Evolutionary conservation across 257 asterid genomes (phyloP), one percentile per base, ranked within the genome.

Genomic region (Oldenlandia corymbosa): DNA sequence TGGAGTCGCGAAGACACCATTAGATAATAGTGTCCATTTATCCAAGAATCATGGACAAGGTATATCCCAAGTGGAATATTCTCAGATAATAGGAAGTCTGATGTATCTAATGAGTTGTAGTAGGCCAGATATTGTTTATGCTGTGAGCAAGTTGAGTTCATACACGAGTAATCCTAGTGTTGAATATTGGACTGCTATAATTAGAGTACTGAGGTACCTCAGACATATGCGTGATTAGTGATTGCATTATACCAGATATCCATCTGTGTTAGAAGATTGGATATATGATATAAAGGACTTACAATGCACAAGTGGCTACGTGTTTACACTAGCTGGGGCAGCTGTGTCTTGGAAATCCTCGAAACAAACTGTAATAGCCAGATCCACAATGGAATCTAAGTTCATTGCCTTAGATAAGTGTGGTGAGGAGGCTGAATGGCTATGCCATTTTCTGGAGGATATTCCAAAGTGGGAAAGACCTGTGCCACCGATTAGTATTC

Each of bases 31-130:
- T 28, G 20, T 4, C 1, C 60, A 55, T 30, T 14, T 55, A 16
- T 34, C 28, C 28, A 34, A 58, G 24, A 58, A 58, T 58, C 24
- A 13, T 5, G 24, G 46, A 4, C 30, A 17, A 17, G 28, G 48
- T 16, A 20, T 58, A 1, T 7, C 7, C 8, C 48, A 58, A 58
- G 26, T 34, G 10, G 30, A 58, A 11, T 58, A 34, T 17, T 17
- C 64, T 18, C 4, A 49, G 6, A n/a, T 58, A 0, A 58, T 58
- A 3, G 49, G 49, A 0, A 58, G 48, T 58, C 28, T 58, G 34
- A 56, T 56, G 20, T 30, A 56, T 17, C 42, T 56, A 10, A 56
- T 56, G 41, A 56, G 61, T 56, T 56, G 41, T 56, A 56, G 42
- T 5, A 56, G 61, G 30, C 61, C 61, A 27, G 61, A 56, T 12